phyloP scores from a whole-genome alignment of 1,284 basidiomycete genomes.

The Wallemia mellicola region DNA sequence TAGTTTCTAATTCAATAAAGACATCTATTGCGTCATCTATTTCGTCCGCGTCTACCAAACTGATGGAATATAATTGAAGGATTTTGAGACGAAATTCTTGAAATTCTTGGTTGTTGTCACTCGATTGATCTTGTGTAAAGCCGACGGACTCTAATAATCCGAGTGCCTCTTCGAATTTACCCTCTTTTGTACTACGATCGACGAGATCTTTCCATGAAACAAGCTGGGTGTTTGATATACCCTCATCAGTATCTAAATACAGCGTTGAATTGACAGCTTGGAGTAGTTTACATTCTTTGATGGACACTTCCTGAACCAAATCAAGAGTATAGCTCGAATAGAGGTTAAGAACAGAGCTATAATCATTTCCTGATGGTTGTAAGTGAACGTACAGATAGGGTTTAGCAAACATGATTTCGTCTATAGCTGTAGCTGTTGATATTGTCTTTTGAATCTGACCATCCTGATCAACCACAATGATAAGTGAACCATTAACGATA shows the following conservation, averaged over 20 bases:
- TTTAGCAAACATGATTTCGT: neutral
- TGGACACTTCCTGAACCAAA: no score
- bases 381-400: neutral
- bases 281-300: no score
- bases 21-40: constrained; percentile 48
- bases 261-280: neutral
- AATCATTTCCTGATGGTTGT: neutral
- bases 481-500: neutral
- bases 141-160: constrained; percentile 45
- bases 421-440: neutral
- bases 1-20: constrained; percentile 63
- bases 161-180: constrained; percentile 48
- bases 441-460: neutral
- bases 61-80: constrained; percentile 10
- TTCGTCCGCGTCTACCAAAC: constrained; percentile 25
- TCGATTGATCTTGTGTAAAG: no score
- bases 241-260: neutral
- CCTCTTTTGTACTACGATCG: constrained; percentile 44
- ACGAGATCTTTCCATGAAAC: constrained; percentile 15
- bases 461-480: neutral
- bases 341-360: neutral
- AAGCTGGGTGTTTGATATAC: neutral
- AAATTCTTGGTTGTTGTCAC: neutral
- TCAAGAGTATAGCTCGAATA: neutral
- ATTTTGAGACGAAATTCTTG: constrained; percentile 1